Evolutionary conservation across 345 rosid genomes (phyloP).

Genomic region (Pugionium cornutum): DNA sequence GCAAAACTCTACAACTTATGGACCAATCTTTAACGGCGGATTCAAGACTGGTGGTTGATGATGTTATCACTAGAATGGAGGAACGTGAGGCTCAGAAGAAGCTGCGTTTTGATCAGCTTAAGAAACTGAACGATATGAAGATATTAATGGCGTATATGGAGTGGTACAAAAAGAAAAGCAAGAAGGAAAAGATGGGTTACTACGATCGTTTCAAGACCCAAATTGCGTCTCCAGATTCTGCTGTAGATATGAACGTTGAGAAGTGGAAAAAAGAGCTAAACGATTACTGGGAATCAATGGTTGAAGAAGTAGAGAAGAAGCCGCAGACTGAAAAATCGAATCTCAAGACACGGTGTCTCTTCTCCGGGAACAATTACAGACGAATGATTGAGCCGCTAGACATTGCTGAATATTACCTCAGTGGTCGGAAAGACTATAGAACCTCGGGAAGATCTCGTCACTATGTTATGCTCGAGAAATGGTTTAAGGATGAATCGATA

Average conservation of each 20-base stretch:
- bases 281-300: slow-evolving; percentile 50
- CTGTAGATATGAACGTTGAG: background rate
- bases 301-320: slow-evolving; percentile 51
- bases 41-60: background rate
- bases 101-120: slow-evolving; percentile 27
- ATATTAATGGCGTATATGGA: slow-evolving; percentile 49
- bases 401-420: slow-evolving; percentile 62
- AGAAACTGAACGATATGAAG: slow-evolving; percentile 48
- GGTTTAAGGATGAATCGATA: slow-evolving; percentile 33
- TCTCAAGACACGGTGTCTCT: slow-evolving; percentile 44
- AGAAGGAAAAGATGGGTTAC: slow-evolving; percentile 45
- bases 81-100: slow-evolving; percentile 31
- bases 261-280: slow-evolving; percentile 38
- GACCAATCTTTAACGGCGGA: background rate
- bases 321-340: slow-evolving; percentile 48
- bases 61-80: slow-evolving; percentile 34
- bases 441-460: slow-evolving; percentile 50
- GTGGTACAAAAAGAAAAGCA: slow-evolving; percentile 59
- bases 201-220: slow-evolving; percentile 57
- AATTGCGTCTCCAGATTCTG: fast-evolving
- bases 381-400: slow-evolving; percentile 79
- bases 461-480: slow-evolving; percentile 51
- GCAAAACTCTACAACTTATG: background rate
- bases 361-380: slow-evolving; percentile 52
- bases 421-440: slow-evolving; percentile 38